Base-by-base conservation (phyloP, 1,139 yeast species). In the Suhomyces bokatorum region DNA sequence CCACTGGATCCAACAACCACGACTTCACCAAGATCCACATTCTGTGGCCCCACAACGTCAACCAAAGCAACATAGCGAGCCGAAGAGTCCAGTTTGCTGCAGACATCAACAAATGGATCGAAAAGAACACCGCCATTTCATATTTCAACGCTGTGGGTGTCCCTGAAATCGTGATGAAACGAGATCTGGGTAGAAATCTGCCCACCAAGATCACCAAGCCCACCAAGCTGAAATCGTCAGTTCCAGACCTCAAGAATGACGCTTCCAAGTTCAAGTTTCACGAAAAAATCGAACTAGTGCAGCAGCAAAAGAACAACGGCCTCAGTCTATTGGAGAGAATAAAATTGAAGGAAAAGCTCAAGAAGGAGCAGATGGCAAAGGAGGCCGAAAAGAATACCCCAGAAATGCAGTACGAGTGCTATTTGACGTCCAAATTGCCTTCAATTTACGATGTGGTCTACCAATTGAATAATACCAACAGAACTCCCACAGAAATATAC, bases 241-340 rank as follows among this genome's bases (percentile, higher is more conserved):
- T 47, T 22, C 36, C 54, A 4, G 60, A 55, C 3, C 48, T 67
- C 40, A 62, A 58, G 43, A 73, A 73, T 48, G 64, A 59, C 34
- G 40, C 66, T 6, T 58, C 69, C 4, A 67, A 62, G 45, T 73
- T 70, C 53, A 53, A 52, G 35, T 70, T 67, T 49, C 61, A 58
- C 33, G 60, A 57, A 24, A 56, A 56, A 33, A 51, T 57, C 35
- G 75, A 63, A 43, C 17, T 37, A 11, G 45, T 45, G 0, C 58
- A 62, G 42, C 54, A 51, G 37, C 52, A 40, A 42, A 56, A 52
- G 44, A 58, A 51, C 32, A 51, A 55, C 16, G 78, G 78, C 0
- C 49, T 75, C 10, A 63, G 77, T 1, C 54, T 77, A 6, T 53
- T 77, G 3, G 80, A 77, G 45, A 54, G 81, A 40, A 53, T 51